Evolutionary conservation across 257 asterid species (phyloP), one percentile per base, ranked within the genome.

Genomic region (Salvia splendens): DNA sequence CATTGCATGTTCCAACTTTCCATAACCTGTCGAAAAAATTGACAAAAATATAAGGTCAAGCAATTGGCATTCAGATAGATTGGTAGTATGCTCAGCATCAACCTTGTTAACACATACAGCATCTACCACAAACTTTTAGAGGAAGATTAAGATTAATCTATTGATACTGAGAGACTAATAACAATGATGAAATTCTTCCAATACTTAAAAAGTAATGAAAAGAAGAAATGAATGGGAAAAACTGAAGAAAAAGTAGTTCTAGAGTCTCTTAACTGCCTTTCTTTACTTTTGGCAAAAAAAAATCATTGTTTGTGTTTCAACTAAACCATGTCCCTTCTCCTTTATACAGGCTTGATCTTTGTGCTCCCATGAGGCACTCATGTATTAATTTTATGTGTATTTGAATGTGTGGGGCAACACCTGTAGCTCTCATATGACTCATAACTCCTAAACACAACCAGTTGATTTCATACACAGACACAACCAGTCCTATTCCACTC

Each of bases 1-100:
- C 95, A 85, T 81, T 69, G 99, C 99, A 80, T 93, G 96, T 75
- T 93, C 99, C 75, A 90, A 81, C 99, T 90, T 77, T 93, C 99
- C 97, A 93, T 82, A 38, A 93, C 92, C 99, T 93, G 84, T 73
- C 57, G 50, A 53, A 12, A 75, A 71, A 65, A 55, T 41, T 9
- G 14, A 57, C 57, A 12, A 65, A 46, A 47, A 61, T 7, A 47
- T 36, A 24, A 66, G 46, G 45, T 65, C 73, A 41, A 68, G 14
- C 35, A 20, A 54, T 51, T 63, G 46, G 2, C 1, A 16, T 49
- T 32, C 43, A 33, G 56, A 43, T 46, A 52, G 38, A 33, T 4
- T n/a, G 52, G 52, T 50, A 28, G 11, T 12, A 57, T 33, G 64
- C 15, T 58, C 57, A 7, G 53, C 30, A 54, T 67, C 28, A 42